These are phyloP conservation scores for Calonectria fujianensis DNA, from an alignment of 2,329 filamentous ascomycete species.

Conservation along the genomic window DNA sequence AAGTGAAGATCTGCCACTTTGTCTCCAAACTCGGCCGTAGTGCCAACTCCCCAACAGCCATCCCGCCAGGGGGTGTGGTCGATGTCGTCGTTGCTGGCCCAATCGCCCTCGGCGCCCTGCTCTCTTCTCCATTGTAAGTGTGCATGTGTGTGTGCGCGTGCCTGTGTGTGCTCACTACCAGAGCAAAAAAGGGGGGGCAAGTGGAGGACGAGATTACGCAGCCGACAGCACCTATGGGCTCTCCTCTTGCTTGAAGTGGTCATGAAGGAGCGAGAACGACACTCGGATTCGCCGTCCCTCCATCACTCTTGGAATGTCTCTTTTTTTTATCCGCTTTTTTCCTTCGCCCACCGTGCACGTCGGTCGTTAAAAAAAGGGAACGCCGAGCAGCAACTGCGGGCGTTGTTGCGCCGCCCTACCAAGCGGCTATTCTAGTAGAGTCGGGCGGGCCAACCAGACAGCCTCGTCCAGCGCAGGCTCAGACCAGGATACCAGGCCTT, in stretches of 20 bases:
- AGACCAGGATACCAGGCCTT: conserved; percentile 10
- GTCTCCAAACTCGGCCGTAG: conserved; percentile 37
- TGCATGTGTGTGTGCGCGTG: neutral
- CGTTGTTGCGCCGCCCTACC: conserved; percentile 16
- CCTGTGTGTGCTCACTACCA: neutral
- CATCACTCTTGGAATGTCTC: neutral
- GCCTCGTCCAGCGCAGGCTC: conserved; percentile 11
- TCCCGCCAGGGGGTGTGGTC: conserved; percentile 16
- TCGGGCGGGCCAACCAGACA: conserved; percentile 8
- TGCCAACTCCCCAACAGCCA: conserved; percentile 40
- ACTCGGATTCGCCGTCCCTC: conserved; percentile 7
- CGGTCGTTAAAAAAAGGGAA: conserved; percentile 16
- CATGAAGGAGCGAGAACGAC: neutral
- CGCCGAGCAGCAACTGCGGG: neutral
- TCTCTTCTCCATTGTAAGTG: neutral
- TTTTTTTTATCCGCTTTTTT: neutral
- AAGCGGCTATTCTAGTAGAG: conserved; percentile 12
- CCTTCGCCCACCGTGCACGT: neutral
- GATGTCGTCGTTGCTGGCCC: conserved; percentile 8
- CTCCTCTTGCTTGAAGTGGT: conserved; percentile 1
- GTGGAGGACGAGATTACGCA: conserved; percentile 10
- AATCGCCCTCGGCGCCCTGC: conserved; percentile 16
- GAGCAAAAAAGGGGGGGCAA: conserved; percentile 8
- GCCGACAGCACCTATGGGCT: conserved; percentile 6
- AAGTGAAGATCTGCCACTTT: conserved; percentile 51